Evolutionary conservation across 2,329 filamentous ascomycete genomes (phyloP), one percentile per base, ranked within the genome.

Genomic region (Fusarium dimerum): DNA sequence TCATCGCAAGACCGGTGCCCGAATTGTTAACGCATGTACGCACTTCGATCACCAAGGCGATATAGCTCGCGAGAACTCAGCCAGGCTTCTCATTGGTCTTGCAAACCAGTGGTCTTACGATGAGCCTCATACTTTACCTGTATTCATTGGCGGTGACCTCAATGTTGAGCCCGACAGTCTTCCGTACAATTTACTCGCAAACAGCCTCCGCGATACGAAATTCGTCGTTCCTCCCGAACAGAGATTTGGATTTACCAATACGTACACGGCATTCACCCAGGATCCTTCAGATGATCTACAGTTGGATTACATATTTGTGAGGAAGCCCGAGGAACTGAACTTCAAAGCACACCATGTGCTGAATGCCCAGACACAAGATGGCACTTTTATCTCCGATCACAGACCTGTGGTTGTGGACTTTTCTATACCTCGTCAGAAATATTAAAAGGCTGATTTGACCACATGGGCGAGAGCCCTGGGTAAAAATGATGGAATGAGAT

Each of bases 41-140:
- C 80, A 83, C 60, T 73, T 82, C 15, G 81, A 83, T 58, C 71
- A 83, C 52, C 57, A 70, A 16, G 78, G 80, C 3, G 55, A 64
- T 5, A 58, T 60, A 4, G 70, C 76, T 3, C 69, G 79, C 6
- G 65, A 68, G 61, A 76, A 67, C 60, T 72, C 60, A 61, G 78
- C 57, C 62, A 72, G 66, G 57, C 75, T 62, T 6, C 63, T 80
- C 18, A 65, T 72, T 50, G 29, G 55, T 6, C n/a, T 71, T 5
- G 65, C 70, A 3, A 50, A 60, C 13, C 56, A 61, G n/a, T 71
- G 64, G 67, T 57, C 61, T 16, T 30, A 36, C 2, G 47, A 54
- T 17, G 47, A 53, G n/a, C 43, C 43, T 15, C 45, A 51, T 13
- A 59, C 46, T 3, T 40, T 65, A 8, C 65, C 64, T 11, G 67